These are phyloP conservation scores for Aspergillus ochraceoroseus DNA, from an alignment of 2,329 filamentous ascomycete genomes.

Conservation along the genomic window DNA sequence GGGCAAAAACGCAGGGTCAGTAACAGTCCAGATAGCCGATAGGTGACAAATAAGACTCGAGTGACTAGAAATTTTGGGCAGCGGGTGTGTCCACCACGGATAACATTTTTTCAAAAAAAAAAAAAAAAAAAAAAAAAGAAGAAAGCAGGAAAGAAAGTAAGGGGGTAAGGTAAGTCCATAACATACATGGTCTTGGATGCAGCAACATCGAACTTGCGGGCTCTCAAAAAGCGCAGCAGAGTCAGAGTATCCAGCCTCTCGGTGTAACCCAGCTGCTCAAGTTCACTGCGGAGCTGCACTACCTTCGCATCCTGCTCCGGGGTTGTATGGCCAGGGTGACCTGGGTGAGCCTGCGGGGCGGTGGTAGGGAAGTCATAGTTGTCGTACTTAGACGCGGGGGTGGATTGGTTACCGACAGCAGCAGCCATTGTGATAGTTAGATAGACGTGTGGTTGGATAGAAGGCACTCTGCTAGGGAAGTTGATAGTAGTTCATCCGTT, in stretches of 20 bases:
- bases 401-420: slow-evolving; percentile 33
- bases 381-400: slow-evolving; percentile 85
- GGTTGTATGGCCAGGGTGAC: slow-evolving; percentile 84
- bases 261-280: slow-evolving; percentile 77
- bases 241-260: slow-evolving; percentile 88
- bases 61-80: no score
- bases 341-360: slow-evolving; percentile 63
- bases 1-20: background rate
- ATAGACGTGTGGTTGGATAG: slow-evolving; percentile 4
- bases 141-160: slow-evolving; percentile 7
- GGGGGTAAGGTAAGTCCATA: no score
- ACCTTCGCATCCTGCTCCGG: slow-evolving; percentile 85
- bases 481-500: slow-evolving; percentile 8
- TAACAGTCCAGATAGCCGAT: background rate
- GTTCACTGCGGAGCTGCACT: slow-evolving; percentile 72
- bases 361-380: slow-evolving; percentile 87
- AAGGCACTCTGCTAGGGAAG: slow-evolving; percentile 6
- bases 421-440: slow-evolving; percentile 30
- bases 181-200: slow-evolving; percentile 83
- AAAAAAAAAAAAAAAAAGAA: no score
- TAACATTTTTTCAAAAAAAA: no score
- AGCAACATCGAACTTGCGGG: slow-evolving; percentile 89
- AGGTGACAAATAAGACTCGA: no score
- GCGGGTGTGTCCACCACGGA: no score
- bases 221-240: slow-evolving; percentile 85